phyloP scores from a whole-genome alignment of 148 eudicot species.

The Spergularia bocconei region DNA sequence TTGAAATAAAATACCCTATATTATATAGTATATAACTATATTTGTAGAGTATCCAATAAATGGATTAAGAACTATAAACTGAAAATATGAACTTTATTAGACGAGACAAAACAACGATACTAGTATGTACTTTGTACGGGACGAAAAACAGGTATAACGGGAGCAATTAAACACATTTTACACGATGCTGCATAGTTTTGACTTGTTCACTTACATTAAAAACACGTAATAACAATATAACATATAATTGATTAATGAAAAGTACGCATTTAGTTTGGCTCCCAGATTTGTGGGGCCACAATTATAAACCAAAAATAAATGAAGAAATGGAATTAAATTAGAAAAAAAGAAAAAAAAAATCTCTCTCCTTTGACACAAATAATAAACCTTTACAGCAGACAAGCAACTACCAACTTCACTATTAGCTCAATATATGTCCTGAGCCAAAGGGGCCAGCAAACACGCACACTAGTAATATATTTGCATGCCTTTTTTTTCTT shows the following conservation, averaged over 20 bases:
- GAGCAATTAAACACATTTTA: constrained; percentile 17
- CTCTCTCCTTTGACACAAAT: background rate
- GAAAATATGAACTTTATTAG: too few relatives aligned
- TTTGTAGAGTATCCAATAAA: too few relatives aligned
- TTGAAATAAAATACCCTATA: too few relatives aligned
- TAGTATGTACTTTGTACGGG: background rate
- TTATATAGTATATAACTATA: too few relatives aligned
- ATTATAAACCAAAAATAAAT: constrained; percentile 5
- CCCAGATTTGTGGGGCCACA: constrained; percentile 11
- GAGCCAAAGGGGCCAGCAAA: constrained; percentile 21
- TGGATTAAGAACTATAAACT: too few relatives aligned
- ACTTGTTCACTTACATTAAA: constrained; percentile 7
- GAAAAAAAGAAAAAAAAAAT: background rate
- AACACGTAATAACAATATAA: too few relatives aligned
- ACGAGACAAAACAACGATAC: too few relatives aligned
- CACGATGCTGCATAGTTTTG: constrained; percentile 24
- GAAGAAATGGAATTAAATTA: background rate
- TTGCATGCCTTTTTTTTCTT: background rate
- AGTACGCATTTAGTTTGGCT: background rate
- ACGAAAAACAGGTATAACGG: background rate
- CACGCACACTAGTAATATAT: constrained; percentile 12
- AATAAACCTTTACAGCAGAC: constrained; percentile 24
- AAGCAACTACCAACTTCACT: constrained; percentile 26
- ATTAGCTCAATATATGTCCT: background rate
- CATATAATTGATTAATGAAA: background rate